These are phyloP conservation scores for Rhododendron henanense DNA, from an alignment of 148 eudicot genomes.

Conservation along the genomic window DNA sequence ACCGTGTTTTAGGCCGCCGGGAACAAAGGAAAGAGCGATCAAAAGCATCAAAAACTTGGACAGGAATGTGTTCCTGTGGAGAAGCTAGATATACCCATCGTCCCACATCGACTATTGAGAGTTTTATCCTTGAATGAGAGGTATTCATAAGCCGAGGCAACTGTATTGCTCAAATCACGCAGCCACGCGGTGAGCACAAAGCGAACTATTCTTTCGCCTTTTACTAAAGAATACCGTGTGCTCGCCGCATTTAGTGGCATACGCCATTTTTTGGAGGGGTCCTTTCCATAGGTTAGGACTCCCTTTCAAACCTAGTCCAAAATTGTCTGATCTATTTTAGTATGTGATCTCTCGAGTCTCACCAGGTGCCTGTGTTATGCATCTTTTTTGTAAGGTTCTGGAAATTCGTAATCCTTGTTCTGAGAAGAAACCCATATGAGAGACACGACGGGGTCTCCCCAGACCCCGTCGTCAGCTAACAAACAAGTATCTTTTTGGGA, in stretches of 20 bases:
- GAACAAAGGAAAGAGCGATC: not conserved
- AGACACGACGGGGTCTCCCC: too few relatives aligned
- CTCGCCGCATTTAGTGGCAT: not conserved
- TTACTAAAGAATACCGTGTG: constrained; percentile 27
- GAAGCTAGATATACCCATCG: not conserved
- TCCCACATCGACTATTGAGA: not conserved
- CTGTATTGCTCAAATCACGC: not conserved
- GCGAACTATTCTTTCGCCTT: constrained; percentile 26
- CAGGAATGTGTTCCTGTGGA: not conserved
- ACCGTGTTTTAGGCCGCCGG: not conserved
- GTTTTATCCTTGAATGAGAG: not conserved
- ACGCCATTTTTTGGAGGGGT: not conserved
- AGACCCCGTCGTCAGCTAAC: too few relatives aligned
- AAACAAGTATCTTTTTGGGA: too few relatives aligned
- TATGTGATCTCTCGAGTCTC: too few relatives aligned
- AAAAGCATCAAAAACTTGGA: too few relatives aligned
- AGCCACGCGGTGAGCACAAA: constrained; percentile 12
- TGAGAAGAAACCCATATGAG: too few relatives aligned
- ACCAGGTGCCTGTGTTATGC: too few relatives aligned
- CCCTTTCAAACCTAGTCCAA: not conserved
- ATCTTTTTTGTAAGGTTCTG: too few relatives aligned
- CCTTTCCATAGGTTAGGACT: not conserved
- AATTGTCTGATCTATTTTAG: too few relatives aligned
- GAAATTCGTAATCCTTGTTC: too few relatives aligned
- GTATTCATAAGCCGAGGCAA: too few relatives aligned